phyloP scores from a whole-genome alignment of 2,329 filamentous ascomycete species.

The Aciculosporium take region DNA sequence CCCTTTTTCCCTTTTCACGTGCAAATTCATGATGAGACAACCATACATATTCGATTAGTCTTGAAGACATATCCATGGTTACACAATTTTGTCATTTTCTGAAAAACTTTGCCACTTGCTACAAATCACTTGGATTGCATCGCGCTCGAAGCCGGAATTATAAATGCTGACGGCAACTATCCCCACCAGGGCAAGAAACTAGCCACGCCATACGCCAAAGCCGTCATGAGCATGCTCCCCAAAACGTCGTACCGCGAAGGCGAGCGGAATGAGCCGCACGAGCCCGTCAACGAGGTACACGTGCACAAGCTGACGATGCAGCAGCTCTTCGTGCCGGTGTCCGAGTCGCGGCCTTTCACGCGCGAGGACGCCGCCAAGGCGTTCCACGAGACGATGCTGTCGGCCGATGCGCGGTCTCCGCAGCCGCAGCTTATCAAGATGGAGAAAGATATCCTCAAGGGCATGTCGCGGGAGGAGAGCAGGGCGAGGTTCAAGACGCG shows the following conservation, averaged over 20 bases:
- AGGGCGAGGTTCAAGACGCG: constrained; percentile 25
- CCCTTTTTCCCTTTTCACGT: background rate
- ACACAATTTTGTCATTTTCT: constrained; percentile 18
- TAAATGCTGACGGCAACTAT: background rate
- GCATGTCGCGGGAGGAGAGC: constrained; percentile 23
- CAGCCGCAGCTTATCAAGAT: constrained; percentile 46
- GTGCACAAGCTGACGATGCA: constrained; percentile 47
- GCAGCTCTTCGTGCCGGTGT: constrained; percentile 50
- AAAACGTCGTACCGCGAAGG: constrained; percentile 42
- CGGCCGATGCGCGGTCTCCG: constrained; percentile 46
- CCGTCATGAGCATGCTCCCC: constrained; percentile 69
- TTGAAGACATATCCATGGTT: constrained; percentile 95
- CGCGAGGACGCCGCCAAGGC: constrained; percentile 51
- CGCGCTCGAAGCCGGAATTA: background rate
- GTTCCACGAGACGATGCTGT: constrained; percentile 45
- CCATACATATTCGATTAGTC: constrained; percentile 88
- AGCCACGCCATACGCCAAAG: constrained; percentile 61
- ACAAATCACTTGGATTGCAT: background rate
- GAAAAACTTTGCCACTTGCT: constrained; percentile 23
- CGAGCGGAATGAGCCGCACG: constrained; percentile 34
- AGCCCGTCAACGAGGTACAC: constrained; percentile 51
- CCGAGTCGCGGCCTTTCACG: constrained; percentile 49
- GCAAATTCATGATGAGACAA: constrained; percentile 37
- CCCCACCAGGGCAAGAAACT: constrained; percentile 58
- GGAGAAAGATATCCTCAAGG: constrained; percentile 32